Conservation (phyloP, 495 filamentous ascomycete genomes). For the Penicillium goetzii region DNA sequence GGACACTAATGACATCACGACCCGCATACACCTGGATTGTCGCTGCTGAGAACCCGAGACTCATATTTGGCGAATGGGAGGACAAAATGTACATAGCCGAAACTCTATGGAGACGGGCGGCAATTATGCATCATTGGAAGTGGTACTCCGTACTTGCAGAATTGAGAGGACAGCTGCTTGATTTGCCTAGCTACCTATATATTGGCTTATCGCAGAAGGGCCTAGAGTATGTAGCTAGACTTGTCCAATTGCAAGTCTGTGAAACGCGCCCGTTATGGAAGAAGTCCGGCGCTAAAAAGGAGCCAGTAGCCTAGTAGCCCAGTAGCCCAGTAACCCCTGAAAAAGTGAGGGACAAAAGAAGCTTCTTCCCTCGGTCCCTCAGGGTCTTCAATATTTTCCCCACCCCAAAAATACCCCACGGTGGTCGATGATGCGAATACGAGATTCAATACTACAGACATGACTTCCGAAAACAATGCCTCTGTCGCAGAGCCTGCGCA, state of each 20-base stretch:
- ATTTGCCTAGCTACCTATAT: not conserved
- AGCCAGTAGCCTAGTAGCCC: conserved; percentile 3
- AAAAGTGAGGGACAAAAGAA: conserved; percentile 5
- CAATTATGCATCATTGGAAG: not conserved
- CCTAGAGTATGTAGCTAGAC: not conserved
- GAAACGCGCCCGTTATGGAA: not conserved
- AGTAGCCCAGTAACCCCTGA: conserved; percentile 9
- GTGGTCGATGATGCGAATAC: conserved; percentile 1
- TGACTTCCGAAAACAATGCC: not conserved
- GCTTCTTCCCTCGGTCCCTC: conserved; percentile 5
- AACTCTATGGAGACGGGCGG: not conserved
- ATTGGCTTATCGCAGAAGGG: not conserved
- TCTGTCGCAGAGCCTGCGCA: conserved; percentile 7
- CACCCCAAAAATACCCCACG: not conserved
- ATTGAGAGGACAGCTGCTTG: conserved; percentile 1
- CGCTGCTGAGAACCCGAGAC: not conserved
- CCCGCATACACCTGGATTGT: not conserved
- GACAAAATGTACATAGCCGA: not conserved
- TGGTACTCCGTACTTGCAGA: not conserved
- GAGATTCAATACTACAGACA: conserved; percentile 3
- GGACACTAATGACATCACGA: not conserved
- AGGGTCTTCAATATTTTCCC: conserved; percentile 4
- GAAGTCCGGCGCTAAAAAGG: conserved; percentile 1
- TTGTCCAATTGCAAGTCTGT: not conserved
- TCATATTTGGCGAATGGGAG: not conserved